phyloP scores from a whole-genome alignment of 192 early-diverging fungal genomes.

The Entomortierella chlamydospora region DNA sequence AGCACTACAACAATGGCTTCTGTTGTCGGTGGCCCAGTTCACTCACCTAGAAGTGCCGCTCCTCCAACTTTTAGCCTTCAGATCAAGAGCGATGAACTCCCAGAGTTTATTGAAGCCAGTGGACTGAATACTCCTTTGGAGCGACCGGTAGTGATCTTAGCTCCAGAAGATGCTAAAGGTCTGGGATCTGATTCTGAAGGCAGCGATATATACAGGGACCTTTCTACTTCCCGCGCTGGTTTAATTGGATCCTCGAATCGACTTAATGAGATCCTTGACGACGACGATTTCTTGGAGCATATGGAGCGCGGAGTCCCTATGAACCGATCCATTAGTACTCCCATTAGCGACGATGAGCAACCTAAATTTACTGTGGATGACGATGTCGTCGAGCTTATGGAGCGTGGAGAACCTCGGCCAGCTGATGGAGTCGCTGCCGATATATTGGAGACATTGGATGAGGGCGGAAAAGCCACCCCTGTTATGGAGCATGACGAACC shows the following conservation, averaged over 20 bases:
- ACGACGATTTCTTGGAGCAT: constrained; percentile 49
- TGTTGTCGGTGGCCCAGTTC: not conserved
- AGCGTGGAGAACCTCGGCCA: constrained; percentile 31
- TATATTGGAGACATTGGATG: not conserved
- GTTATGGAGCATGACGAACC: constrained; percentile 45
- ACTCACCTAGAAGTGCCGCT: not conserved
- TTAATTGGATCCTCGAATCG: constrained; percentile 37
- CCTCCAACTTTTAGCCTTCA: not conserved
- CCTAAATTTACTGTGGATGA: constrained; percentile 44
- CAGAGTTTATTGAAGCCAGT: constrained; percentile 9
- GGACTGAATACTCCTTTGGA: not conserved
- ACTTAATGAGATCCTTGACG: constrained; percentile 41
- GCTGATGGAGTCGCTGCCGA: not conserved
- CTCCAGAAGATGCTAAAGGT: not conserved
- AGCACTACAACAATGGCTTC: not conserved
- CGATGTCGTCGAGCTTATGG: constrained; percentile 41
- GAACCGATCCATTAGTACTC: constrained; percentile 48
- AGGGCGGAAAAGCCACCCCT: not conserved
- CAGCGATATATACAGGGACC: constrained; percentile 42
- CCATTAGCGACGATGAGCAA: constrained; percentile 40
- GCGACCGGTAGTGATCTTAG: not conserved
- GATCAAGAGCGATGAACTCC: not conserved
- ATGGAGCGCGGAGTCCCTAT: constrained; percentile 53
- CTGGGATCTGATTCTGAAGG: constrained; percentile 15
- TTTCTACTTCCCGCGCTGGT: constrained; percentile 29